Percentiles rank a stretch among this genome's conserved stretches.
Conservation (phyloP, 805 yeast species). For the Spencermartinsiella europaea region DNA sequence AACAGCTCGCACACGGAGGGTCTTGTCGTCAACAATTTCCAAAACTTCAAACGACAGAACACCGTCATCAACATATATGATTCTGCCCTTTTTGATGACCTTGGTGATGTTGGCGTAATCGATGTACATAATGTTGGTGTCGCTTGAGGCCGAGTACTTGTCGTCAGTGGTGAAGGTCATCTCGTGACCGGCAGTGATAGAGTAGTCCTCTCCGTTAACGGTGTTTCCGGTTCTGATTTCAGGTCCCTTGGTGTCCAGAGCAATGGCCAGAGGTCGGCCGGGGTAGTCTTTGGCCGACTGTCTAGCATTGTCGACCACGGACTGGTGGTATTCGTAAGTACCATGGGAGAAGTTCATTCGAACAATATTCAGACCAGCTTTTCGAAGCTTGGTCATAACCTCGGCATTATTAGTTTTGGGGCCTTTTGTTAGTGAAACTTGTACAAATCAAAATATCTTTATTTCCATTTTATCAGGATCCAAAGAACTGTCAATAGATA, state of each 20-base stretch:
- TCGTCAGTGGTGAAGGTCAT: slow-evolving; percentile 93
- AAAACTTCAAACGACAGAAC: slow-evolving; percentile 90
- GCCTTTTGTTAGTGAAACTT: no score
- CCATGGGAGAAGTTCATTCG: slow-evolving; percentile 99
- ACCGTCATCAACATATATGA: slow-evolving; percentile 97
- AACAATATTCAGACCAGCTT: slow-evolving; percentile 96
- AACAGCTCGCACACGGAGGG: slow-evolving; percentile 80
- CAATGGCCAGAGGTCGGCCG: slow-evolving; percentile 97
- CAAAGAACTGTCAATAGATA: no score
- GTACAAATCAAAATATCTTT: no score
- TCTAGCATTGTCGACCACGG: slow-evolving; percentile 94
- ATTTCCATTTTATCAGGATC: no score
- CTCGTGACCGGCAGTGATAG: slow-evolving; percentile 80
- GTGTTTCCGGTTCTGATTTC: slow-evolving; percentile 99
- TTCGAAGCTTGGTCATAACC: slow-evolving; percentile 77
- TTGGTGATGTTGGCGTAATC: slow-evolving; percentile 96
- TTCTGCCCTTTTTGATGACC: slow-evolving; percentile 81
- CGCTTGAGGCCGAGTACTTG: slow-evolving; percentile 61
- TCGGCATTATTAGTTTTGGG: slow-evolving; percentile 95
- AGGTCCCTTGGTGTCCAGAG: slow-evolving; percentile 98
- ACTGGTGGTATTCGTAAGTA: slow-evolving; percentile 94
- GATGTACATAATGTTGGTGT: slow-evolving; percentile 77
- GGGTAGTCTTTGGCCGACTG: slow-evolving; percentile 84
- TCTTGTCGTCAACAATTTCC: slow-evolving; percentile 72
- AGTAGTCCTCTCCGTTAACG: slow-evolving; percentile 67